A percentile compares a stretch with the other conserved stretches of the same genome.
phyloP scores from a whole-genome alignment of 176 grass and related monocot genomes.

The Phoenix dactylifera region DNA sequence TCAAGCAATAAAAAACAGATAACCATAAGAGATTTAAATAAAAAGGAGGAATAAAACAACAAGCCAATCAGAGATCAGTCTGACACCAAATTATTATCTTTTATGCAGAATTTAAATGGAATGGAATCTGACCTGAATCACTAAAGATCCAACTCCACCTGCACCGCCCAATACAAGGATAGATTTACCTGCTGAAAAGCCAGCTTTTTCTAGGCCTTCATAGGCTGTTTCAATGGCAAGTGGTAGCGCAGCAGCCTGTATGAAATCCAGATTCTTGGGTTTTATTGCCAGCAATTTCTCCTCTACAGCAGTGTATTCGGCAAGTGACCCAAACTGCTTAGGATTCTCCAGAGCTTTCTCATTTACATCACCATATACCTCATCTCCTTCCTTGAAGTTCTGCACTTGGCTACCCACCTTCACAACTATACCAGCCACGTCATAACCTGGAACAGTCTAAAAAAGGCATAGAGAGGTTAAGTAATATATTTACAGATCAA shows the following conservation, averaged over 20 bases:
- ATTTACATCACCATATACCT: conserved; percentile 89
- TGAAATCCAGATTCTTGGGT: conserved; percentile 64
- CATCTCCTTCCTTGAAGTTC: conserved; percentile 60
- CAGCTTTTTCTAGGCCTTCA: conserved; percentile 49
- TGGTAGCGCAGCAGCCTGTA: conserved; percentile 50
- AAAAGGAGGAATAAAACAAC: neutral
- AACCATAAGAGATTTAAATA: no score
- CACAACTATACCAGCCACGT: conserved; percentile 64
- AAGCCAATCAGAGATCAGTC: neutral
- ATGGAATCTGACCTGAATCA: conserved; percentile 53
- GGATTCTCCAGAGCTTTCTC: conserved; percentile 76
- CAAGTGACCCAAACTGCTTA: conserved; percentile 79
- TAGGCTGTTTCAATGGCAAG: conserved; percentile 68
- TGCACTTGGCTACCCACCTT: conserved; percentile 71
- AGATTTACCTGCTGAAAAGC: conserved; percentile 53
- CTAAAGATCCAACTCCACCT: conserved; percentile 73
- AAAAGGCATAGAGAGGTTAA: no score
- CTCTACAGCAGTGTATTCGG: conserved; percentile 78
- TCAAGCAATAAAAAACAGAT: no score
- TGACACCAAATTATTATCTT: neutral
- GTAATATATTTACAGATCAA: no score
- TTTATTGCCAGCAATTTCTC: conserved; percentile 75
- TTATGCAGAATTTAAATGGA: neutral
- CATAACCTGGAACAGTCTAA: conserved; percentile 91
- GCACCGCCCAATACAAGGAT: conserved; percentile 80